Conservation (phyloP, 495 filamentous ascomycete genomes). For the Clohesyomyces aquaticus region DNA sequence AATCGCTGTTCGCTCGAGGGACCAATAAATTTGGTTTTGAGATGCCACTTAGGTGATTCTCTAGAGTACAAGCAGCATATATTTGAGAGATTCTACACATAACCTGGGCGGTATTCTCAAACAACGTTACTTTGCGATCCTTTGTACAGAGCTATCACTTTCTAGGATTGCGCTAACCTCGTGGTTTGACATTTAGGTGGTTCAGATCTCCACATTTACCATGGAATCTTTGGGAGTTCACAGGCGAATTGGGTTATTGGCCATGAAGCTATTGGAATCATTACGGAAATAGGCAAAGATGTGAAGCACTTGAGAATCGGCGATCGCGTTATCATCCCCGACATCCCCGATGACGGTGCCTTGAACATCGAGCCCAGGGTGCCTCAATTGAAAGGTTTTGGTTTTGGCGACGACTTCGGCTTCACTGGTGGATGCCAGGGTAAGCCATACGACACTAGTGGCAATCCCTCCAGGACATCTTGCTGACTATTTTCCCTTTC, state of each 20-base stretch:
- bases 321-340: conserved; percentile 60
- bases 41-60: too few relatives aligned
- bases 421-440: conserved; percentile 55
- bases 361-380: not conserved
- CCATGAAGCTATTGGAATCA: conserved; percentile 62
- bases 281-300: conserved; percentile 51
- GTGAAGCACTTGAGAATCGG: conserved; percentile 47
- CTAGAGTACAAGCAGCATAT: too few relatives aligned
- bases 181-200: too few relatives aligned
- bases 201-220: conserved; percentile 55
- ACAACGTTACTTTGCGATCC: too few relatives aligned
- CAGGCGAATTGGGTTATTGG: conserved; percentile 50
- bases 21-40: too few relatives aligned
- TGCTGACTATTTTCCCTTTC: too few relatives aligned
- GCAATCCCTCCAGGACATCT: too few relatives aligned
- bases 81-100: too few relatives aligned
- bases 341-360: conserved; percentile 56
- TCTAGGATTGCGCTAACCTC: too few relatives aligned
- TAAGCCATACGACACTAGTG: conserved; percentile 62
- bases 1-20: too few relatives aligned
- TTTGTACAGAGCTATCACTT: too few relatives aligned
- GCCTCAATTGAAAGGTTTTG: not conserved
- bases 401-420: conserved; percentile 44
- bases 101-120: too few relatives aligned
- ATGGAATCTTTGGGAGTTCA: conserved; percentile 44